Evolutionary conservation across 1,284 basidiomycete species (phyloP).

Genomic region (Microstroma glucosiphilum): DNA sequence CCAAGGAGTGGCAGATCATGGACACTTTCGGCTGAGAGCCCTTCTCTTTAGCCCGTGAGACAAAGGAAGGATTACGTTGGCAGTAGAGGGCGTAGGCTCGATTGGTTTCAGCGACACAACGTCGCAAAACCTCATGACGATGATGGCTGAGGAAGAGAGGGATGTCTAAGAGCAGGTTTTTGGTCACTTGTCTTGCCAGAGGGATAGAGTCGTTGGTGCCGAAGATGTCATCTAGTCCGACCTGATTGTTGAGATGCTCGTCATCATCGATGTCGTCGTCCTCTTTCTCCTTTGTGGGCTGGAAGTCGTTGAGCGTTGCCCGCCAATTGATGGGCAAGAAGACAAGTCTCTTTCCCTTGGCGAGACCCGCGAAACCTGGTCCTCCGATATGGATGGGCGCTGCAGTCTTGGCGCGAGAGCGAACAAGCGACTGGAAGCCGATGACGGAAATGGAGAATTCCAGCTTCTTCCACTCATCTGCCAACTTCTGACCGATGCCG

Average conservation of each 20-base stretch:
- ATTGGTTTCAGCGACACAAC: slow-evolving; percentile 47
- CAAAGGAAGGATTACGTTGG: slow-evolving; percentile 55
- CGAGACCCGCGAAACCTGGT: slow-evolving; percentile 25
- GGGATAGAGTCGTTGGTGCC: slow-evolving; percentile 50
- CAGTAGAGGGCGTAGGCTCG: slow-evolving; percentile 57
- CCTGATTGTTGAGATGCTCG: slow-evolving; percentile 38
- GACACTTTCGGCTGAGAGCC: slow-evolving; percentile 52
- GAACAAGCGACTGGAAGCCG: slow-evolving; percentile 27
- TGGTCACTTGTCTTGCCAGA: slow-evolving; percentile 18
- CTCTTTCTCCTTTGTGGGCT: slow-evolving; percentile 52
- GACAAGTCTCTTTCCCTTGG: slow-evolving; percentile 52
- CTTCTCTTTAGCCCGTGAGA: slow-evolving; percentile 45
- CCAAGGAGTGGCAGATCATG: slow-evolving; percentile 54
- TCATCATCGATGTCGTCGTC: slow-evolving; percentile 52
- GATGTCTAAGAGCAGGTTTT: slow-evolving; percentile 55
- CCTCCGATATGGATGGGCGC: slow-evolving; percentile 32
- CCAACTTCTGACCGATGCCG: slow-evolving; percentile 43
- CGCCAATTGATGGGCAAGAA: slow-evolving; percentile 60
- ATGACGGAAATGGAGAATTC: slow-evolving; percentile 41
- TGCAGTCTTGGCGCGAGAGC: slow-evolving; percentile 26
- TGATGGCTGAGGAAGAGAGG: slow-evolving; percentile 54
- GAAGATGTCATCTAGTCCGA: slow-evolving; percentile 51
- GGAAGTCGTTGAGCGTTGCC: slow-evolving; percentile 51
- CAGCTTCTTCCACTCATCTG: slow-evolving; percentile 33
- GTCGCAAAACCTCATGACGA: slow-evolving; percentile 56